Percentiles rank a stretch among this genome's conserved stretches.
Conservation (phyloP, 345 rosid species). For the Hibiscus trionum region DNA sequence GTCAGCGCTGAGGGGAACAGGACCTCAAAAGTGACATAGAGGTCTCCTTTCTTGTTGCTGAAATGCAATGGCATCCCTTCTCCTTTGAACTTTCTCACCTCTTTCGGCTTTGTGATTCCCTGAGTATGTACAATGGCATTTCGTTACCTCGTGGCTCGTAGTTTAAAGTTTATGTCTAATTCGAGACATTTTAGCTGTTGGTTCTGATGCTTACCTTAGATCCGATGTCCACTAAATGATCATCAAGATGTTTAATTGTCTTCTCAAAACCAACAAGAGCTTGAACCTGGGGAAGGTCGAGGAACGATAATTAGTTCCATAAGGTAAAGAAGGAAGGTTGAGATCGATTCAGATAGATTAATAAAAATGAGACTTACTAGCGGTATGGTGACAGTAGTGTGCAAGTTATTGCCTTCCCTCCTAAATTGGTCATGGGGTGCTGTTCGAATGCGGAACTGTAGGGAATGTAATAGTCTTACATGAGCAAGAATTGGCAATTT, state of each 20-base stretch:
- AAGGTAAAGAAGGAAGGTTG: neutral
- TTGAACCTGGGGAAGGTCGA: slow-evolving; percentile 48
- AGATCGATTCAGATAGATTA: neutral
- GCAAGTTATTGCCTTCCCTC: slow-evolving; percentile 89
- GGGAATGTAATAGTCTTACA: neutral
- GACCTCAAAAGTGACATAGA: slow-evolving; percentile 79
- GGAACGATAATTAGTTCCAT: neutral
- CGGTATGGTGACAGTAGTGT: slow-evolving; percentile 69
- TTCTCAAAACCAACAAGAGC: slow-evolving; percentile 97
- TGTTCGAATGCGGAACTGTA: slow-evolving; percentile 85
- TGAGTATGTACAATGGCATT: slow-evolving; percentile 15
- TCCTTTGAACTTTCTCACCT: slow-evolving; percentile 52
- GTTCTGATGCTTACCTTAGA: slow-evolving; percentile 47
- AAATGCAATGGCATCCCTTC: slow-evolving; percentile 28
- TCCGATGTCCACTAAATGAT: slow-evolving; percentile 18
- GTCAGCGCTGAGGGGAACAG: slow-evolving; percentile 77
- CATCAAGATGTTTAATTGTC: slow-evolving; percentile 73
- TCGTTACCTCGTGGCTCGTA: neutral
- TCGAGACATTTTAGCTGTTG: neutral
- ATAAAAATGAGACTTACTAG: slow-evolving; percentile 38
- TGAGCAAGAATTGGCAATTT: neutral
- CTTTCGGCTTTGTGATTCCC: slow-evolving; percentile 93
- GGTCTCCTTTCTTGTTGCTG: slow-evolving; percentile 88
- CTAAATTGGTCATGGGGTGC: slow-evolving; percentile 72
- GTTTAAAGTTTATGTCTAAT: slow-evolving; percentile 2